phyloP scores from a whole-genome alignment of 2,329 filamentous ascomycete species.

The Cordyceps cateniannulata region DNA sequence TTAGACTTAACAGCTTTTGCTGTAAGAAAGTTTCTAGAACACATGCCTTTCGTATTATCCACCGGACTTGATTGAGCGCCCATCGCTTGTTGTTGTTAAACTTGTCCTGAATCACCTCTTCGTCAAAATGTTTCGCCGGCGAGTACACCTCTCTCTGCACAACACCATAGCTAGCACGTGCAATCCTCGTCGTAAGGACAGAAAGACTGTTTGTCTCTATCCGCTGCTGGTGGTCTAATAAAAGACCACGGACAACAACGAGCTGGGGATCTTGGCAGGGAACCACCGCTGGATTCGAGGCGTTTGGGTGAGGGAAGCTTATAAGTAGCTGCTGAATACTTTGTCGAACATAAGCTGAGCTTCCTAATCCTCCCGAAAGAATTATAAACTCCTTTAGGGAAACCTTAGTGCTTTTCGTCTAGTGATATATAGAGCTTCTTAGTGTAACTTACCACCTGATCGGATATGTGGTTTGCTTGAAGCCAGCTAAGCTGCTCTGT shows the following conservation, averaged over 20 bases:
- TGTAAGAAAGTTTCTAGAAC: too few relatives aligned
- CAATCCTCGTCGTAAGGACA: constrained; percentile 36
- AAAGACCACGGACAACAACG: constrained; percentile 46
- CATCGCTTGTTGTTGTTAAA: constrained; percentile 29
- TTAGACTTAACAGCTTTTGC: too few relatives aligned
- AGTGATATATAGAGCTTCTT: background rate
- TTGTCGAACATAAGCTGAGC: constrained; percentile 40
- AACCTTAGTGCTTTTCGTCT: background rate
- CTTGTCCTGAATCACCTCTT: constrained; percentile 28
- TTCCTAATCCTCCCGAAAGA: constrained; percentile 39
- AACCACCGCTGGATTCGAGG: constrained; percentile 30
- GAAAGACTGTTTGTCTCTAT: constrained; percentile 32
- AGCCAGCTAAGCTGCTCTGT: constrained; percentile 35
- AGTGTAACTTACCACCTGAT: constrained; percentile 29
- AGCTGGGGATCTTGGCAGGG: constrained; percentile 46
- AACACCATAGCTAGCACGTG: constrained; percentile 37
- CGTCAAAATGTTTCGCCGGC: constrained; percentile 28
- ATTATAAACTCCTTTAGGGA: constrained; percentile 34
- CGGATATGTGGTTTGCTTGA: constrained; percentile 21
- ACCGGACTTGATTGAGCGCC: constrained; percentile 36
- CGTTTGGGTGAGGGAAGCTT: constrained; percentile 28
- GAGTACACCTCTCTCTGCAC: constrained; percentile 31
- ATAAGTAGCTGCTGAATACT: constrained; percentile 31
- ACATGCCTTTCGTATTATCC: constrained; percentile 36
- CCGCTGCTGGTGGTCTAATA: constrained; percentile 44